A percentile compares a stretch with the other conserved stretches of the same genome.
Evolutionary conservation across 805 yeast species (phyloP).

Genomic region (Candida takata): DNA sequence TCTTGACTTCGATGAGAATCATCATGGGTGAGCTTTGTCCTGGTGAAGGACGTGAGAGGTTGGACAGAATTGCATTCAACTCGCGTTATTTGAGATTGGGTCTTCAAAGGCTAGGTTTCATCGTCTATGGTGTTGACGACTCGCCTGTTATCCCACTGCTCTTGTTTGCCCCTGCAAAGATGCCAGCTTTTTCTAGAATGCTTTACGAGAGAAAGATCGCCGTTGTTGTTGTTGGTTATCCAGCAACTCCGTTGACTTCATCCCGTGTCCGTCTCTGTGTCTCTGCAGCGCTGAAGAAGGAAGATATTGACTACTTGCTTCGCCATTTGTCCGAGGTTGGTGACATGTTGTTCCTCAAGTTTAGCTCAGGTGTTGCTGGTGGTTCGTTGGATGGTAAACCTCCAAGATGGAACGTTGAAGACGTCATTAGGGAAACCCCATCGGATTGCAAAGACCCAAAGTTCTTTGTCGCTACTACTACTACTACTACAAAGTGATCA

Average conservation of each 20-base stretch:
- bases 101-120: constrained; percentile 85
- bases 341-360: constrained; percentile 65
- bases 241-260: constrained; percentile 89
- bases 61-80: constrained; percentile 91
- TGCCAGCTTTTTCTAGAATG: constrained; percentile 87
- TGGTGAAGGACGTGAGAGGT: constrained; percentile 88
- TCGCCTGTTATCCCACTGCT: constrained; percentile 92
- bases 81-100: constrained; percentile 90
- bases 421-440: constrained; percentile 66
- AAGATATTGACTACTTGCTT: constrained; percentile 79
- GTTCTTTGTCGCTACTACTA: constrained; percentile 27
- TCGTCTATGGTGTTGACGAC: constrained; percentile 91
- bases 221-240: constrained; percentile 94
- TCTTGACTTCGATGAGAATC: constrained; percentile 68
- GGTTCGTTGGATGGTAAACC: constrained; percentile 51
- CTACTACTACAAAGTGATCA: too few species aligned
- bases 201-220: constrained; percentile 78
- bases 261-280: constrained; percentile 92
- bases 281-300: constrained; percentile 86
- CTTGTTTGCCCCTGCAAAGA: constrained; percentile 83
- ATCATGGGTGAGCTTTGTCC: constrained; percentile 80
- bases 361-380: constrained; percentile 72
- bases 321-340: constrained; percentile 72
- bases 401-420: constrained; percentile 76
- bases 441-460: constrained; percentile 45